Percentiles rank a stretch among this genome's conserved stretches.
These are phyloP conservation scores for Rheum nobile DNA, from an alignment of 148 eudicot species.

Conservation along the genomic window DNA sequence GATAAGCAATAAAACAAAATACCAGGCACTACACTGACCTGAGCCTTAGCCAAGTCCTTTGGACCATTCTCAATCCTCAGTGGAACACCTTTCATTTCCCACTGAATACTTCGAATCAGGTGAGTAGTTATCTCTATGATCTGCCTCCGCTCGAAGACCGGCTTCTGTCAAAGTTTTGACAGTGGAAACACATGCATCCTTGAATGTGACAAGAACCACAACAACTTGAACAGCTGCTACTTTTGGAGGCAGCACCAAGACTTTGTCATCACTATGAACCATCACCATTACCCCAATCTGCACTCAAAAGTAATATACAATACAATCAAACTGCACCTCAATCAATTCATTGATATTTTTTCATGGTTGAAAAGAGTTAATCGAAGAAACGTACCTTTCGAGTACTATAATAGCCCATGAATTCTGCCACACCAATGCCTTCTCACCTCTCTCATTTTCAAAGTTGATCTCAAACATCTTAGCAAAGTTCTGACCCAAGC, in stretches of 20 bases:
- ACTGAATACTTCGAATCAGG: conserved; percentile 99
- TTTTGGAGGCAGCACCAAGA: conserved; percentile 92
- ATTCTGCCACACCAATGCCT: conserved; percentile 89
- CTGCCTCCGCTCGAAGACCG: conserved; percentile 70
- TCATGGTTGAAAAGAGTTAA: too few relatives aligned
- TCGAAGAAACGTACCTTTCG: too few relatives aligned
- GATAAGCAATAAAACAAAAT: not conserved
- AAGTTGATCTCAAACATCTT: conserved; percentile 90
- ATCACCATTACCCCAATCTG: conserved; percentile 99
- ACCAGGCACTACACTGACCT: too few relatives aligned
- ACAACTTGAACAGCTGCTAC: conserved; percentile 78
- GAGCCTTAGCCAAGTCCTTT: too few relatives aligned
- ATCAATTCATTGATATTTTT: too few relatives aligned
- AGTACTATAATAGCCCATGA: conserved; percentile 98
- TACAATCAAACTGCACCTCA: too few relatives aligned
- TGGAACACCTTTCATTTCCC: conserved; percentile 99
- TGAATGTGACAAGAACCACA: conserved; percentile 88
- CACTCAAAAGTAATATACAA: not conserved
- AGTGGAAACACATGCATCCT: conserved; percentile 68
- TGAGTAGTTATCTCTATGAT: conserved; percentile 83
- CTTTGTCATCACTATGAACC: conserved; percentile 98
- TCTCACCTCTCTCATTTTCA: conserved; percentile 87
- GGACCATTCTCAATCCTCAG: too few relatives aligned
- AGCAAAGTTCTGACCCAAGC: conserved; percentile 93
- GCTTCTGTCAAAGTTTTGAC: conserved; percentile 45